phyloP scores from a whole-genome alignment of 164 flowering plant genomes.

The Piper longum region DNA sequence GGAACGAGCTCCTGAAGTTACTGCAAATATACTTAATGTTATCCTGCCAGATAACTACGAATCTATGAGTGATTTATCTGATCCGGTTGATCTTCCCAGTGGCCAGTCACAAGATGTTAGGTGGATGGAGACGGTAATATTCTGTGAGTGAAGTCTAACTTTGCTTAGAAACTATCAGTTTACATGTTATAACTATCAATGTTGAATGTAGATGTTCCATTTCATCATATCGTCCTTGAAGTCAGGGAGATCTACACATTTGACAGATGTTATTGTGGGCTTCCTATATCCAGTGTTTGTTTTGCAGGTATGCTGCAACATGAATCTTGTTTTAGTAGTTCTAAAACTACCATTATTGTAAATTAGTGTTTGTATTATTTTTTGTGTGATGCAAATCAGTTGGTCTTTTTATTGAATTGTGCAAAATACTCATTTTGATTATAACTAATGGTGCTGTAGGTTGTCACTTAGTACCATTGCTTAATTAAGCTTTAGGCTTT shows the following conservation, averaged over 20 bases:
- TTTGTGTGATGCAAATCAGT: too few species aligned
- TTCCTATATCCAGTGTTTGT: conserved; percentile 77
- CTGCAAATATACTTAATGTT: conserved; percentile 41
- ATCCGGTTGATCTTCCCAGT: conserved; percentile 28
- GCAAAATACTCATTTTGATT: too few species aligned
- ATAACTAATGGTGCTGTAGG: too few species aligned
- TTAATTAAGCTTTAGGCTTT: too few species aligned
- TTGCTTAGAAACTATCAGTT: background rate
- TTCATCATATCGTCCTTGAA: conserved; percentile 76
- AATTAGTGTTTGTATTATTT: too few species aligned
- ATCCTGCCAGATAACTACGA: conserved; percentile 37
- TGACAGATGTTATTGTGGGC: conserved; percentile 63
- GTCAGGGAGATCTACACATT: conserved; percentile 78
- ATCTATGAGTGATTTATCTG: conserved; percentile 8
- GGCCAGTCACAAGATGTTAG: conserved; percentile 45
- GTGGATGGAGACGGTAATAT: conserved; percentile 97
- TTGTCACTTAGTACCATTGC: too few species aligned
- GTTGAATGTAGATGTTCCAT: conserved; percentile 58
- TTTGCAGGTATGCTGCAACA: conserved; percentile 45
- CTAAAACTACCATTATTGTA: background rate
- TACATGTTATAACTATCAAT: background rate
- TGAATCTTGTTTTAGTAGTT: background rate
- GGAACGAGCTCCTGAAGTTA: conserved; percentile 50
- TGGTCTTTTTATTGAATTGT: too few species aligned
- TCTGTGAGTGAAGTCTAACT: background rate